Percentiles rank a stretch among this genome's conserved stretches.
phyloP scores from a whole-genome alignment of 352 stramenopile species.

The Globisporangium heterothallicum region DNA sequence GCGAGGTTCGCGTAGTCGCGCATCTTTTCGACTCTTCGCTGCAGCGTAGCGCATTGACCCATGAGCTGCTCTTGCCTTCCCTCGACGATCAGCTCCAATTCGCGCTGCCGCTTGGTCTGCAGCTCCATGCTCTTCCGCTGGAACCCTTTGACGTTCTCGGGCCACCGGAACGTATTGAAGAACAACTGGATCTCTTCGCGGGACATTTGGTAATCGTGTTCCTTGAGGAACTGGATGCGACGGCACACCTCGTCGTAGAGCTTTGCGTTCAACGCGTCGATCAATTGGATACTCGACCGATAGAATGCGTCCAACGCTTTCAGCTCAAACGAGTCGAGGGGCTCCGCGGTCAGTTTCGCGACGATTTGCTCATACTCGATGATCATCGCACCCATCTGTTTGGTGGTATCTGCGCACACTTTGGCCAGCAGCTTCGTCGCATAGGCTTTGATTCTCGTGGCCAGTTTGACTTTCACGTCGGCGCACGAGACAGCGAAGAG shows the following conservation, averaged over 20 bases:
- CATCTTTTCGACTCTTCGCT: slow-evolving; percentile 89
- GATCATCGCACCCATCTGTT: slow-evolving; percentile 84
- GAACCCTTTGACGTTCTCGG: slow-evolving; percentile 88
- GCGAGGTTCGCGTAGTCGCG: slow-evolving; percentile 80
- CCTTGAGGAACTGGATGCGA: slow-evolving; percentile 84
- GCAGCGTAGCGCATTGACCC: slow-evolving; percentile 66
- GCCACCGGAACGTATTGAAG: slow-evolving; percentile 88
- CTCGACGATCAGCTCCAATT: slow-evolving; percentile 87
- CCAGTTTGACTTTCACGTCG: slow-evolving; percentile 85
- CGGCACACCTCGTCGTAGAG: slow-evolving; percentile 75
- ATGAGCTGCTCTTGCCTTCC: slow-evolving; percentile 85
- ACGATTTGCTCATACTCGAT: slow-evolving; percentile 87
- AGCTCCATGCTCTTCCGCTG: slow-evolving; percentile 89
- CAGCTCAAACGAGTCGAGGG: slow-evolving; percentile 87
- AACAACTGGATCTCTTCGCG: slow-evolving; percentile 90
- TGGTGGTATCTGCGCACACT: slow-evolving; percentile 81
- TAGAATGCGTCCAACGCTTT: slow-evolving; percentile 87
- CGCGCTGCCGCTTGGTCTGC: slow-evolving; percentile 85
- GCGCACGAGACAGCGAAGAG: slow-evolving; percentile 87
- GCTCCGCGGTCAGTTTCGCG: slow-evolving; percentile 81
- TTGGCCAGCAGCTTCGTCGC: slow-evolving; percentile 67
- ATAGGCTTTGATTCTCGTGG: slow-evolving; percentile 66
- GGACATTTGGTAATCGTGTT: slow-evolving; percentile 81
- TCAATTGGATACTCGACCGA: slow-evolving; percentile 58
- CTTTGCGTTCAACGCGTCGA: slow-evolving; percentile 65